phyloP scores from a whole-genome alignment of 1,139 yeast species.

The Wickerhamomyces sp. region DNA sequence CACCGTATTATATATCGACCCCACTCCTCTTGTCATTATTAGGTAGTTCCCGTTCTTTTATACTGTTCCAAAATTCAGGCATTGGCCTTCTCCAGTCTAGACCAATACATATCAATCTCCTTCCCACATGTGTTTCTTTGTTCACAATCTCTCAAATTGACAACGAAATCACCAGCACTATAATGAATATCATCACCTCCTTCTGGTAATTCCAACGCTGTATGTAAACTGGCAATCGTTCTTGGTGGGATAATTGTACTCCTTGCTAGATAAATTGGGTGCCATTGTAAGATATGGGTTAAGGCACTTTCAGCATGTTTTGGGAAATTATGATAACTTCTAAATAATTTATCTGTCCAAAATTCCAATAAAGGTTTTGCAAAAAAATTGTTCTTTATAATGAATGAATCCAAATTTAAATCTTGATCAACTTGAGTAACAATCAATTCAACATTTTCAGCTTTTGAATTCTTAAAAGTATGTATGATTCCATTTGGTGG shows the following conservation, averaged over 20 bases:
- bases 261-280: slow-evolving; percentile 68
- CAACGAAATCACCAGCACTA: slow-evolving; percentile 59
- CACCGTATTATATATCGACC: background rate
- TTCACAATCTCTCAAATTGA: slow-evolving; percentile 53
- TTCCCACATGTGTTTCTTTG: slow-evolving; percentile 44
- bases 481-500: slow-evolving; percentile 65
- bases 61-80: no score
- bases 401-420: slow-evolving; percentile 62
- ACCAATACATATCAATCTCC: slow-evolving; percentile 38
- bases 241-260: slow-evolving; percentile 67
- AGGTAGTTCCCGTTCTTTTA: no score
- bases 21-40: no score
- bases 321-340: slow-evolving; percentile 59
- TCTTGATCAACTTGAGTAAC: slow-evolving; percentile 61
- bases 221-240: slow-evolving; percentile 43
- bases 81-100: slow-evolving; percentile 5
- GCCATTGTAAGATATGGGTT: slow-evolving; percentile 90
- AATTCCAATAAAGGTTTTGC: slow-evolving; percentile 68
- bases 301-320: slow-evolving; percentile 61
- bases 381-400: slow-evolving; percentile 57
- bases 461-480: slow-evolving; percentile 58
- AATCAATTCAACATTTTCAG: slow-evolving; percentile 51
- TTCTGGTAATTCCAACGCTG: slow-evolving; percentile 27
- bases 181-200: slow-evolving; percentile 41
- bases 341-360: slow-evolving; percentile 69